Evolutionary conservation across 371 early-diverging fungal genomes (phyloP).

Genomic region (Lichtheimia ramosa): DNA sequence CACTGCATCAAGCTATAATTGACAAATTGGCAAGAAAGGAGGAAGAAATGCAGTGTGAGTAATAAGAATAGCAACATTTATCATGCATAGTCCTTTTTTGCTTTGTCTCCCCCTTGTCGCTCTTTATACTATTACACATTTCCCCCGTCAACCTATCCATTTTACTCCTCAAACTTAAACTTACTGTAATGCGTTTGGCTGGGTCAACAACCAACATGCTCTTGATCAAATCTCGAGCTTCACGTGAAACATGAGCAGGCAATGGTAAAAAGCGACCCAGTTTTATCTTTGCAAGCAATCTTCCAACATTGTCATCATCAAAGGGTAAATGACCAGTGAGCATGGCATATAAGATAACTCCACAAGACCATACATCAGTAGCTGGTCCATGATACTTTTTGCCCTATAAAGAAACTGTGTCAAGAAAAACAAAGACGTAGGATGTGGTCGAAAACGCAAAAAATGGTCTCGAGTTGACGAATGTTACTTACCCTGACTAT

Average conservation of each 20-base stretch:
- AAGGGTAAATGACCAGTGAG: conserved; percentile 90
- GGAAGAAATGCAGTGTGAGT: not conserved
- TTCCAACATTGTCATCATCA: conserved; percentile 86
- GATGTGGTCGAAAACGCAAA: conserved; percentile 9
- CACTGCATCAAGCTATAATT: conserved; percentile 33
- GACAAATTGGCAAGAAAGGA: not conserved
- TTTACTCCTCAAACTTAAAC: not conserved
- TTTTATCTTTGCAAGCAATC: conserved; percentile 68
- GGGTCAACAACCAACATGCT: conserved; percentile 60
- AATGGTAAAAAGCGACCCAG: conserved; percentile 49
- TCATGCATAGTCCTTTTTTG: too few species aligned
- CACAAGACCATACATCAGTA: conserved; percentile 93
- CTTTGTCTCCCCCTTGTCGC: too few species aligned
- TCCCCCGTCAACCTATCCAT: not conserved
- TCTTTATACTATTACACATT: too few species aligned
- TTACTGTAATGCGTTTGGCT: conserved; percentile 11
- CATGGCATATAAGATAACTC: conserved; percentile 89
- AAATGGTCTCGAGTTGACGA: not conserved
- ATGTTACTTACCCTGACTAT: conserved; percentile 63
- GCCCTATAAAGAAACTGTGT: conserved; percentile 38
- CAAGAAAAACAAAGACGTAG: conserved; percentile 18
- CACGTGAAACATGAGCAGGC: conserved; percentile 61
- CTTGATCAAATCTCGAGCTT: conserved; percentile 61
- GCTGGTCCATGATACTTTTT: conserved; percentile 76
- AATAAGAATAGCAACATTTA: too few species aligned